Conservation (phyloP, 2,329 filamentous ascomycete species). For the Neofusicoccum parvum region DNA sequence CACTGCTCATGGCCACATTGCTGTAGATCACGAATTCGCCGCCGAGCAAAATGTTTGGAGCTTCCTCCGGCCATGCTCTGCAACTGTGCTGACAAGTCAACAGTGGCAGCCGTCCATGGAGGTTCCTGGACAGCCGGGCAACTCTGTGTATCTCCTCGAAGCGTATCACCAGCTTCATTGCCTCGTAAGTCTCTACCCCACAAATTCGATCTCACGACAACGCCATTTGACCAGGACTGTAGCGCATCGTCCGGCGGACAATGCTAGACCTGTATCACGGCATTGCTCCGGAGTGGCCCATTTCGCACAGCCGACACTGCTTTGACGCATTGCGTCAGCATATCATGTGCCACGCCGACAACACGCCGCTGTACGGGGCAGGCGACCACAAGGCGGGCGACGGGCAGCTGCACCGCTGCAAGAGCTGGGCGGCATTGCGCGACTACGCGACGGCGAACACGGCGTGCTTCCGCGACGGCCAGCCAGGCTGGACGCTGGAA, state of each 20-base stretch:
- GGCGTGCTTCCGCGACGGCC: background rate
- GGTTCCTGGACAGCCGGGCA: background rate
- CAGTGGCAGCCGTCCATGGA: background rate
- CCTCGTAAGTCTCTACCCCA: background rate
- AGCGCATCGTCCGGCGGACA: background rate
- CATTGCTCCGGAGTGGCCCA: background rate
- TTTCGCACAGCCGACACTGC: background rate
- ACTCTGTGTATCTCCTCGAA: slow-evolving; percentile 1
- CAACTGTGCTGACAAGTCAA: background rate
- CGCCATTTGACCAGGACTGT: background rate
- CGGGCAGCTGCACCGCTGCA: background rate
- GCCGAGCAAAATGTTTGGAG: background rate
- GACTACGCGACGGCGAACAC: background rate
- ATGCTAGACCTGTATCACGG: background rate
- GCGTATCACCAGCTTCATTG: slow-evolving; percentile 11
- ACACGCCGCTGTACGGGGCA: background rate
- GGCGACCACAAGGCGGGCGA: background rate
- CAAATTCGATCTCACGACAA: background rate
- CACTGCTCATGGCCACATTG: slow-evolving; percentile 7
- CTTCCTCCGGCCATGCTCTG: too few species aligned
- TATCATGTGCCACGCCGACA: slow-evolving; percentile 6
- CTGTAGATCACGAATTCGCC: background rate
- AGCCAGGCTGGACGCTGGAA: background rate
- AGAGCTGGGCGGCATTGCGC: slow-evolving; percentile 1
- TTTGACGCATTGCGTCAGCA: background rate